Percentiles rank a stretch among this genome's conserved stretches.
These are phyloP conservation scores for Colletotrichum truncatum DNA, from an alignment of 2,329 filamentous ascomycete species.

Conservation along the genomic window DNA sequence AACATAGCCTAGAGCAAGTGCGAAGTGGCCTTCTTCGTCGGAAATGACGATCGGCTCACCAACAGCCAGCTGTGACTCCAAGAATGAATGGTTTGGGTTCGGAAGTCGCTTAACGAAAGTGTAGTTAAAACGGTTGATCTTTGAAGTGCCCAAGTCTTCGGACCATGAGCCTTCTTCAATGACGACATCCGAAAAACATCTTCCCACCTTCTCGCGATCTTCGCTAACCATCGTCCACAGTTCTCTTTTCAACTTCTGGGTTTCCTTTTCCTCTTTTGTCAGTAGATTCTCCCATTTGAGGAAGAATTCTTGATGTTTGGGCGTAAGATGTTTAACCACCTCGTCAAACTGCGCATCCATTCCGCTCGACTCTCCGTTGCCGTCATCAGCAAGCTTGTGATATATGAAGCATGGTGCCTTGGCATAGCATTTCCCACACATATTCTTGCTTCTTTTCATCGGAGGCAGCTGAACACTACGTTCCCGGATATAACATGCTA, in stretches of 20 bases:
- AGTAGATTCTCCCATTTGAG: slow-evolving; percentile 93
- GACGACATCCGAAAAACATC: slow-evolving; percentile 89
- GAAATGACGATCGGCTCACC: slow-evolving; percentile 97
- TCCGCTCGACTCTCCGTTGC: slow-evolving; percentile 82
- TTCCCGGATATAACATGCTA: slow-evolving; percentile 86
- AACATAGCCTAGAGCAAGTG: slow-evolving; percentile 91
- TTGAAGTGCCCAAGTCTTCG: slow-evolving; percentile 75
- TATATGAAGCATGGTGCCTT: slow-evolving; percentile 93
- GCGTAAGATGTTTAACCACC: slow-evolving; percentile 79
- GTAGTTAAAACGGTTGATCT: slow-evolving; percentile 93
- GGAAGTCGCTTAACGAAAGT: slow-evolving; percentile 78
- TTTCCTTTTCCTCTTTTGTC: slow-evolving; percentile 93
- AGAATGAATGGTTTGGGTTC: slow-evolving; percentile 77
- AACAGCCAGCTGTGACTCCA: slow-evolving; percentile 86
- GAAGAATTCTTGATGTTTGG: slow-evolving; percentile 83
- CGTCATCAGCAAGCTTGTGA: slow-evolving; percentile 88
- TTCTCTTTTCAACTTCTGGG: slow-evolving; percentile 86
- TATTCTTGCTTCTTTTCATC: slow-evolving; percentile 84
- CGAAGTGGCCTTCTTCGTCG: slow-evolving; percentile 94
- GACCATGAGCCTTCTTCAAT: slow-evolving; percentile 80
- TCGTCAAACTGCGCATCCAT: slow-evolving; percentile 86
- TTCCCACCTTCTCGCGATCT: slow-evolving; percentile 86
- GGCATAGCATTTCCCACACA: slow-evolving; percentile 89
- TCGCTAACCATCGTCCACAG: slow-evolving; percentile 95
- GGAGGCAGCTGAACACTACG: slow-evolving; percentile 81